Evolutionary conservation across 306 rosid species (phyloP).

Genomic region (Casuarina glauca): DNA sequence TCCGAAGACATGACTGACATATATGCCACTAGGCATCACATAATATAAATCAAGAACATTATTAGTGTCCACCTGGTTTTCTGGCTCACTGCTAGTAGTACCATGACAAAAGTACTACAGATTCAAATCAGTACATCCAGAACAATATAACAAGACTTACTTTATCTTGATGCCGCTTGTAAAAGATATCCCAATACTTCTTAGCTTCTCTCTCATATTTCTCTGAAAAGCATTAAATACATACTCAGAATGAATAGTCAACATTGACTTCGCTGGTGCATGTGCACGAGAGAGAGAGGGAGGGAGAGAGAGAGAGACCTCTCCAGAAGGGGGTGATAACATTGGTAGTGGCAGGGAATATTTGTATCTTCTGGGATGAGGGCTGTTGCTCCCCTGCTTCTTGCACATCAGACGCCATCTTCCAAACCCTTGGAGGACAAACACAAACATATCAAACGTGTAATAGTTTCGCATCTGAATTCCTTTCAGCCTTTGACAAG

Average conservation of each 20-base stretch:
- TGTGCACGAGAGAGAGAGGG: neutral
- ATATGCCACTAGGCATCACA: neutral
- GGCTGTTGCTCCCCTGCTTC: slow-evolving; percentile 43
- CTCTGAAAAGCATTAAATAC: slow-evolving; percentile 40
- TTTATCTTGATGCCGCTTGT: slow-evolving; percentile 80
- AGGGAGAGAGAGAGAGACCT: slow-evolving; percentile 46
- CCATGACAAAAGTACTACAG: neutral
- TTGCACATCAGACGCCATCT: slow-evolving; percentile 52
- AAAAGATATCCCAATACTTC: slow-evolving; percentile 92
- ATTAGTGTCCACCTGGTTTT: neutral
- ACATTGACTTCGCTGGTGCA: neutral
- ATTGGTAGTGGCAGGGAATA: slow-evolving; percentile 57
- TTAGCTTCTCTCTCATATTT: slow-evolving; percentile 91
- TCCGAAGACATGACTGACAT: neutral
- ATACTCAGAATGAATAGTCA: neutral
- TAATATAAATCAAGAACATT: neutral
- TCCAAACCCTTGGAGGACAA: neutral
- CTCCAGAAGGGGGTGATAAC: slow-evolving; percentile 81
- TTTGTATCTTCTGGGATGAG: slow-evolving; percentile 59
- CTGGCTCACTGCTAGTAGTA: neutral
- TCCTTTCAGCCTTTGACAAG: neutral
- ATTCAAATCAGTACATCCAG: neutral
- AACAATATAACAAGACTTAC: slow-evolving; percentile 39
- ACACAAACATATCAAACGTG: neutral
- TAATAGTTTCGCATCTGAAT: neutral